Conservation (phyloP, 73 alveolate genomes). For the Paramecium caudatum region DNA sequence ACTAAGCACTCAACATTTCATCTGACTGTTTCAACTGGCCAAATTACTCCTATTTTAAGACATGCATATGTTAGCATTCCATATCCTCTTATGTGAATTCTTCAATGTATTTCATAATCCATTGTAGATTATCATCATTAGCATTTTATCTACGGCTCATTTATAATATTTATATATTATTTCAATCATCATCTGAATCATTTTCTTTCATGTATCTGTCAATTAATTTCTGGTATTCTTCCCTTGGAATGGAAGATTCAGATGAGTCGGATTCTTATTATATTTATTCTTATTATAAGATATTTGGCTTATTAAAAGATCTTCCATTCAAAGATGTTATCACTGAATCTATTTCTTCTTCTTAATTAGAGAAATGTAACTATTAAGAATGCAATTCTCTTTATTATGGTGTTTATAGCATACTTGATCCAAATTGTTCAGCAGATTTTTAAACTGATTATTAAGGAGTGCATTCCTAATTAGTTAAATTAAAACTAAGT, state of each 20-base stretch:
- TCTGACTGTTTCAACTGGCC: conserved; percentile 50
- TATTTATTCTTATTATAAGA: background rate
- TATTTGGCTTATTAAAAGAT: background rate
- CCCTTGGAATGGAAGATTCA: conserved; percentile 34
- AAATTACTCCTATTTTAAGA: conserved; percentile 31
- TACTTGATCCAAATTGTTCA: conserved; percentile 58
- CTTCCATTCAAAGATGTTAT: conserved; percentile 52
- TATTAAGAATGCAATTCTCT: conserved; percentile 7
- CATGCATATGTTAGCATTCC: background rate
- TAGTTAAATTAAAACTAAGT: conserved; percentile 57
- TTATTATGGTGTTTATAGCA: conserved; percentile 46
- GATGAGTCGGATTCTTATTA: conserved; percentile 46
- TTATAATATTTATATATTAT: background rate
- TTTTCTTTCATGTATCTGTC: conserved; percentile 44
- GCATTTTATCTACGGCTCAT: conserved; percentile 44
- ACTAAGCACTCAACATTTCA: conserved; percentile 37
- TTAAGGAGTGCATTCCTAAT: conserved; percentile 59
- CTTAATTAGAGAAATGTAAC: background rate
- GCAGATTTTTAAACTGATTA: conserved; percentile 26
- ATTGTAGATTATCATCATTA: conserved; percentile 12
- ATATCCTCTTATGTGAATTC: conserved; percentile 35
- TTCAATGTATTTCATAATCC: conserved; percentile 31
- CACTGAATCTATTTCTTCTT: conserved; percentile 48
- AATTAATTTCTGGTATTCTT: conserved; percentile 29
- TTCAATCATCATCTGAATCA: conserved; percentile 44